Percentiles rank a stretch among this genome's conserved stretches.
These are phyloP conservation scores for Lentinula boryana DNA, from an alignment of 768 basidiomycete genomes.

Conservation along the genomic window DNA sequence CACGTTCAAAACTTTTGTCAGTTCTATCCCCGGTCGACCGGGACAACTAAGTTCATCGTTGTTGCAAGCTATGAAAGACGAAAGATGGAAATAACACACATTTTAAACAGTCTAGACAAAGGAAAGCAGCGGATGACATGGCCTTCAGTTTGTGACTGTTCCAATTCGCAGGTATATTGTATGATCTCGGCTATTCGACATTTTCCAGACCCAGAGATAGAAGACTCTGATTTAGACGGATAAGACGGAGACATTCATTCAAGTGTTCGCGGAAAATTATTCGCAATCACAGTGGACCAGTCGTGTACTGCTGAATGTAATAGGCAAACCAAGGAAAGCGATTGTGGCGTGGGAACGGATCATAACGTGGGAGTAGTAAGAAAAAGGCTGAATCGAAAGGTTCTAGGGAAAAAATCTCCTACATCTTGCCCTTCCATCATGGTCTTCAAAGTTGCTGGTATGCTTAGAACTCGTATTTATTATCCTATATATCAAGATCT, in stretches of 20 bases:
- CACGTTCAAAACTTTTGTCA: conserved; percentile 52
- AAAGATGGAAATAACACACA: conserved; percentile 37
- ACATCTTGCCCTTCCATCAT: conserved; percentile 28
- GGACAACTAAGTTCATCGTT: conserved; percentile 45
- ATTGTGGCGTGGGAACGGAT: not conserved
- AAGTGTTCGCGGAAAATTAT: not conserved
- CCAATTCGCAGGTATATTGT: conserved; percentile 59
- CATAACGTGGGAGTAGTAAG: not conserved
- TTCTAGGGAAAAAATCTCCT: not conserved
- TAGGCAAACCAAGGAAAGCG: not conserved
- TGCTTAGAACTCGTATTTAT: conserved; percentile 8
- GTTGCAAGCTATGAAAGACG: not conserved
- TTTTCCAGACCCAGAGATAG: conserved; percentile 11
- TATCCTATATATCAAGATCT: not conserved
- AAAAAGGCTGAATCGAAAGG: not conserved
- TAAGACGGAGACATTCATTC: not conserved
- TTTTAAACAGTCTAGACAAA: conserved; percentile 65
- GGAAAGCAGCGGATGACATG: conserved; percentile 58
- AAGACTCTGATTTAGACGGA: not conserved
- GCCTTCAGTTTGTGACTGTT: conserved; percentile 13
- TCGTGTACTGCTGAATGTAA: not conserved
- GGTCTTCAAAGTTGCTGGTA: conserved; percentile 91
- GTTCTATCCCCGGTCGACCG: conserved; percentile 59
- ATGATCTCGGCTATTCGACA: conserved; percentile 68
- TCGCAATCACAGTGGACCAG: not conserved